Evolutionary conservation across 257 asterid genomes (phyloP), one percentile per base, ranked within the genome.

Genomic region (Capsicum chinense): DNA sequence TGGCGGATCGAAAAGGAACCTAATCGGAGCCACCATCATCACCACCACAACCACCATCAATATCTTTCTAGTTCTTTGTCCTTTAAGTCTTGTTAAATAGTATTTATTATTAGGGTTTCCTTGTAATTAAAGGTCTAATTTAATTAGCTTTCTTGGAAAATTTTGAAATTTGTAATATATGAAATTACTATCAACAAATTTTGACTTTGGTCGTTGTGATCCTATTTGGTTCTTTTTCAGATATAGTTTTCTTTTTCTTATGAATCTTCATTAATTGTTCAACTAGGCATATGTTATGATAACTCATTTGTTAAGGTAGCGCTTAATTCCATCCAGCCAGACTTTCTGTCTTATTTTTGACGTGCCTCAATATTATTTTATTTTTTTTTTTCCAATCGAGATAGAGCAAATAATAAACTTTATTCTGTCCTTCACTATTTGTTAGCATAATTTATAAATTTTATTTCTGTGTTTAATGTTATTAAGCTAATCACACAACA

Each of bases 1-100:
- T 90, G 92, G 92, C 84, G 26, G 58, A 88, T 90, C n/a, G 89
- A 90, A 44, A 86, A 90, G 84, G 92, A 84, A 1, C 70, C 58
- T 33, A 84, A 76, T 11, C 42, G 80, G 19, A 79, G 42, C 5
- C 83, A 71, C 52, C 74, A 80, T 42, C 84, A 87, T 5, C 83
- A 83, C 11, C 85, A 83, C 86, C 57, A 87, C 48, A 62, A 84
- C n/a, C 83, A 83, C 15, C 88, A 87, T 70, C 73, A 87, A 26
- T 79, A 84, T 37, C 13, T 79, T 48, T 44, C 84, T 79, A 79
- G 56, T 52, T 79, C 85, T 79, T 86, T 88, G 44, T 86, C 89
- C 7, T 90, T 90, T 54, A 63, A 56, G 33, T 87, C 91, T 60
- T 88, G 90, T 80, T 85, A 54, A 83, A 10, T 26, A 37, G 33